These are phyloP conservation scores for Neonothopanus nambi DNA, from an alignment of 1,284 basidiomycete genomes.

Conservation along the genomic window DNA sequence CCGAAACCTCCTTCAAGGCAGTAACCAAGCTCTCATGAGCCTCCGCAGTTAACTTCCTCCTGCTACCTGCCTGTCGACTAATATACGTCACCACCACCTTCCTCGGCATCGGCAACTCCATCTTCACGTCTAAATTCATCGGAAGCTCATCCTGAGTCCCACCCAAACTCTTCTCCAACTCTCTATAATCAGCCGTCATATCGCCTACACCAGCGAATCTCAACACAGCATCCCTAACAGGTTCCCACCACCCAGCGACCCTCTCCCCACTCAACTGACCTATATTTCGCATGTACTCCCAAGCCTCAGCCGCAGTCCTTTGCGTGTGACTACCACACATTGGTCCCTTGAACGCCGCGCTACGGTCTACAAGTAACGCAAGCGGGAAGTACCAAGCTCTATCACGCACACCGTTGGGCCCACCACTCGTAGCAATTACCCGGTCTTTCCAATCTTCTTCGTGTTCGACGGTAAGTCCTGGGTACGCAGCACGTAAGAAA, in stretches of 20 bases:
- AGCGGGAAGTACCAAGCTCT: slow-evolving; percentile 52
- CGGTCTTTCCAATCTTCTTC: slow-evolving; percentile 59
- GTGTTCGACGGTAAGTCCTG: slow-evolving; percentile 58
- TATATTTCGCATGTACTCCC: slow-evolving; percentile 47
- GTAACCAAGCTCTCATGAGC: slow-evolving; percentile 61
- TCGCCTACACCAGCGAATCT: slow-evolving; percentile 42
- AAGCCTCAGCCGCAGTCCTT: slow-evolving; percentile 67
- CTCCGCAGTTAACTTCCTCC: slow-evolving; percentile 57
- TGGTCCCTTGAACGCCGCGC: slow-evolving; percentile 68
- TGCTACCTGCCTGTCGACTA: slow-evolving; percentile 56
- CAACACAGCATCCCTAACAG: slow-evolving; percentile 59
- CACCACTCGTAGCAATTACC: slow-evolving; percentile 30
- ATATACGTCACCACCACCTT: slow-evolving; percentile 75
- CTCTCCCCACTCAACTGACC: slow-evolving; percentile 31
- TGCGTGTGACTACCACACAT: slow-evolving; percentile 64
- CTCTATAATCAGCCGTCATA: not conserved
- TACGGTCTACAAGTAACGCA: slow-evolving; percentile 69
- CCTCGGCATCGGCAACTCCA: slow-evolving; percentile 36
- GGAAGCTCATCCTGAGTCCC: slow-evolving; percentile 12
- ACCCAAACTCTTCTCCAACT: slow-evolving; percentile 18
- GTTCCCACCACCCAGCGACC: slow-evolving; percentile 69
- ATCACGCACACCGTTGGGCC: not conserved
- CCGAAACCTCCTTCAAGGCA: slow-evolving; percentile 56
- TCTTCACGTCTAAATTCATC: not conserved
- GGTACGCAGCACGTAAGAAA: slow-evolving; percentile 62